These are phyloP conservation scores for Rhododendron mucronatum DNA, from an alignment of 148 eudicot species.

Conservation along the genomic window DNA sequence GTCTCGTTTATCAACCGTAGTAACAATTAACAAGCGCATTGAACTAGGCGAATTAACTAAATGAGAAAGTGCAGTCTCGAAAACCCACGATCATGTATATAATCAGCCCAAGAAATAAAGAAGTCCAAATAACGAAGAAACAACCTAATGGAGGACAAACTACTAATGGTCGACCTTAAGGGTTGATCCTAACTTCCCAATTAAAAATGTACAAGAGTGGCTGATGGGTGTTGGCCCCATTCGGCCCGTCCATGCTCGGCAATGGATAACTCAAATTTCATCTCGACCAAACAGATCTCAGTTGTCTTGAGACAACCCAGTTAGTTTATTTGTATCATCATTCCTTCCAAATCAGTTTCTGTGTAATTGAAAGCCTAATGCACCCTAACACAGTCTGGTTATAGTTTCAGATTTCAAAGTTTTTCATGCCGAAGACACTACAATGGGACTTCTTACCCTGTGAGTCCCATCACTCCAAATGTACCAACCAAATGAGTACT, in stretches of 20 bases:
- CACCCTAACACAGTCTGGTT: not conserved
- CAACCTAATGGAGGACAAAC: not conserved
- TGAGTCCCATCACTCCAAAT: conserved; percentile 20
- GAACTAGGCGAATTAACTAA: not conserved
- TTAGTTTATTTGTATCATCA: not conserved
- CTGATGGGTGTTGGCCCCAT: too few species aligned
- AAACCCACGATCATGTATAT: not conserved
- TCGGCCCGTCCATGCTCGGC: too few species aligned
- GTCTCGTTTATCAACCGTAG: not conserved
- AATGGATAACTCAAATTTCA: too few species aligned
- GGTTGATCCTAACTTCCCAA: not conserved
- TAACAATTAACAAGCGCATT: not conserved
- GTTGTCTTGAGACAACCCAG: too few species aligned
- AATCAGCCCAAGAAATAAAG: not conserved
- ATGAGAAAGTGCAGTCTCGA: not conserved
- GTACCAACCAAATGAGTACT: conserved; percentile 16
- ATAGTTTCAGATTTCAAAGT: not conserved
- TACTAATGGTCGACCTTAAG: not conserved
- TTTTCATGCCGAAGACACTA: conserved; percentile 2
- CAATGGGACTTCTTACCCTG: conserved; percentile 18
- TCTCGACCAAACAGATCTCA: too few species aligned
- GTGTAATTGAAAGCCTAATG: not conserved
- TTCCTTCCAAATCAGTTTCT: not conserved
- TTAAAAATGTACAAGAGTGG: too few species aligned
- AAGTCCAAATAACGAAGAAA: not conserved